Conservation (phyloP, 2,329 filamentous ascomycete genomes). For the Neonectria hederae region DNA sequence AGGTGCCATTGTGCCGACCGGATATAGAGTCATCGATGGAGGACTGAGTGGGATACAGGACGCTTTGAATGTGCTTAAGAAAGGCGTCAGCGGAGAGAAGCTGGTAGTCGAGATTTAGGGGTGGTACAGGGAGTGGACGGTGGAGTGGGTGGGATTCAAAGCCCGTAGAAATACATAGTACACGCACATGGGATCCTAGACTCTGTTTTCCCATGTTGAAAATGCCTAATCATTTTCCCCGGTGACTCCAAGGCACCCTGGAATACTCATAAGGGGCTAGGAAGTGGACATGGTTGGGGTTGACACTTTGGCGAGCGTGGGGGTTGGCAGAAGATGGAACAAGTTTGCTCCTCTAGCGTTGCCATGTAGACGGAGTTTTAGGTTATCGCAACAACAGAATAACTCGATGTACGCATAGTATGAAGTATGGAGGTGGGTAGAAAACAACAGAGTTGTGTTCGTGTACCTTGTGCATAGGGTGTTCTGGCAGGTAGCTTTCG, state of each 20-base stretch:
- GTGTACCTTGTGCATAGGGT: background rate
- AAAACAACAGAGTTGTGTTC: background rate
- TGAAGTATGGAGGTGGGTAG: rapidly evolving
- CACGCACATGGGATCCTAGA: background rate
- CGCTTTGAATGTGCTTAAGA: constrained; percentile 4
- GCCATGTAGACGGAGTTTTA: too few relatives aligned
- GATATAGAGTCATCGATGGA: background rate
- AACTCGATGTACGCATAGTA: background rate
- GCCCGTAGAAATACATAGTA: too few relatives aligned
- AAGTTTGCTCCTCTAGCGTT: too few relatives aligned
- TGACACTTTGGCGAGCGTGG: too few relatives aligned
- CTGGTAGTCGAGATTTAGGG: background rate
- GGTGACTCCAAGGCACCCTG: too few relatives aligned
- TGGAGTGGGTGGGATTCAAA: too few relatives aligned
- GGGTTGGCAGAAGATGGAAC: too few relatives aligned
- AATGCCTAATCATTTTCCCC: too few relatives aligned
- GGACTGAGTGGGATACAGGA: background rate
- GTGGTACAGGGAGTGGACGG: background rate
- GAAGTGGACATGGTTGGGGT: too few relatives aligned
- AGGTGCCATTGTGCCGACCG: background rate
- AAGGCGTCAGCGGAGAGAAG: constrained; percentile 8
- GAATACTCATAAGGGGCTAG: too few relatives aligned
- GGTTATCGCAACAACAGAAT: background rate
- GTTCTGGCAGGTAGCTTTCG: too few relatives aligned
- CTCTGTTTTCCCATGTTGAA: background rate